Evolutionary conservation across 805 yeast species (phyloP), one percentile per base, ranked within the genome.

Genomic region (Kodamaea kakaduensis): DNA sequence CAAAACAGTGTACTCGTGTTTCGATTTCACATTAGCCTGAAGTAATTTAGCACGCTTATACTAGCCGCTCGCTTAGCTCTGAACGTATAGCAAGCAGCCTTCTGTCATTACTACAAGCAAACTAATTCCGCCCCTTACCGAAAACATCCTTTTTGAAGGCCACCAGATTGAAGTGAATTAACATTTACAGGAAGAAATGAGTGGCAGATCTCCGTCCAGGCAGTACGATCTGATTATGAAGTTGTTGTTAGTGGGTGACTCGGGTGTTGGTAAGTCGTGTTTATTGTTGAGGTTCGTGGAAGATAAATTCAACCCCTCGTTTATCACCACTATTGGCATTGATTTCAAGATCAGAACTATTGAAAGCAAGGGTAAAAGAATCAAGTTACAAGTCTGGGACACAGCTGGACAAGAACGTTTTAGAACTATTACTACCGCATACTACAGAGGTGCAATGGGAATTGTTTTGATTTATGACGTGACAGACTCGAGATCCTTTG

Each of bases 341-440:
- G 98, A 93, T 62, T 93, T 93, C 75, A 93, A 93, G 69, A 90
- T 93, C 59, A 83, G 96, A 65, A 89, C 96, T 18, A 85, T 89
- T 48, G 97, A 90, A 51, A 75, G 89, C 46, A 90, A 90, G 45
- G 96, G 96, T 36, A 84, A 85, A 64, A 83, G 83, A 46, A 84
- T 93, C 63, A 93, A 93, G 67, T 75, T 90, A 57, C 98, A 93
- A 62, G 84, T 90, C 28, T 84, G 96, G 96, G 96, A 88, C 59
- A 88, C 96, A 25, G 96, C 96, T 1, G 96, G 96, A n/a, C 96
- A 88, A 66, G 96, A 88, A 60, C 73, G 96, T 54, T 88, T 88
- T 68, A 77, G 96, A 66, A 86, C 96, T 26, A 88, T 88, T 65
- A 89, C 93, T 32, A 83, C 93, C n/a, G 90, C 94, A 1, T 84